Base-by-base conservation (phyloP, 768 basidiomycete genomes). In the Boletus eberwhitei region DNA sequence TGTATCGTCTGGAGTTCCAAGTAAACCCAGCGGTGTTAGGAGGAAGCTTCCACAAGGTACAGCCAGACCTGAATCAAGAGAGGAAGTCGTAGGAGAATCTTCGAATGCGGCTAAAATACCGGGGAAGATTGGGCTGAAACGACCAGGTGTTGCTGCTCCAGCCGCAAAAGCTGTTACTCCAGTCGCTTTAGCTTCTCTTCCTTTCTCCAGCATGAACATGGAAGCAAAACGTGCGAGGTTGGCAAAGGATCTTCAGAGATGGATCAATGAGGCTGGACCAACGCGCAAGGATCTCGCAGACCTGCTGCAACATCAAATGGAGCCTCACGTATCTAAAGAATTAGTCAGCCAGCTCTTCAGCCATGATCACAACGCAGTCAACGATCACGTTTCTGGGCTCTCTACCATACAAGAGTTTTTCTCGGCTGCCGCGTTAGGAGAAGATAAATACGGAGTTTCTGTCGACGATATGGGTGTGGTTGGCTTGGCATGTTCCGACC, bases 301-400 rank as follows among this genome's bases (percentile, higher is more conserved):
- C 39, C 73, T 86, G 13, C 75, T 98, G 45, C 88, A 92, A 62
- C 83, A 79, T 59, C 97, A 99, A 71, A 98, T 98, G 93, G 93
- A 95, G 60, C 79, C 85, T 9, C 81, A 88, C 63, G 78, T 82
- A 7, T 88, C 88, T 4, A 85, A 87, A 57, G 88, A 94, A 2
- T 73, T 98, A 3, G 70, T 89, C 13, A 71, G 81, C 5, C 83
- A 83, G 29, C 77, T 99, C 29, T 99, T 98, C 75, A 98, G 96
- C 65, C 90, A 89, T 56, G 97, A 97, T 63, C 97, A 98, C 69
- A 91, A 88, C 60, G 92, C 94, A 7, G 87, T 98, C 59, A 95
- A 93, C 62, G 97, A 98, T 68, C 86, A 90, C 64, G 79, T 96
- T 50, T 75, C 77, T n/a, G 96, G 90, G 7, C 71, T 98, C 49